A percentile compares a stretch with the other conserved stretches of the same genome.
Evolutionary conservation across 2,329 filamentous ascomycete genomes (phyloP).

Genomic region (Nemania sp.): DNA sequence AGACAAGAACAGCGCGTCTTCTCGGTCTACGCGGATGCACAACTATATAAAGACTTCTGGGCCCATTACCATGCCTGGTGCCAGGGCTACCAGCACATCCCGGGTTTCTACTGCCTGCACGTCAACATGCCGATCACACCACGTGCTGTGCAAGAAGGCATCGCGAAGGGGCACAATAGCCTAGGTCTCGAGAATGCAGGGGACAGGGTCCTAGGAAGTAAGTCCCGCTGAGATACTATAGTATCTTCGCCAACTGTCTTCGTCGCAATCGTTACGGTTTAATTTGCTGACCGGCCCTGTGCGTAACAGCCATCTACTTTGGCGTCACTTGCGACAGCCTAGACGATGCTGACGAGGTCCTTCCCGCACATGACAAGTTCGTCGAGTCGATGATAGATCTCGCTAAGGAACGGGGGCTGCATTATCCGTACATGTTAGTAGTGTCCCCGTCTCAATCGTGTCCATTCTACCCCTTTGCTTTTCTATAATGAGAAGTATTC

Average conservation of each 20-base stretch:
- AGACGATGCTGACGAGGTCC: constrained; percentile 6
- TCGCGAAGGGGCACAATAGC: constrained; percentile 9
- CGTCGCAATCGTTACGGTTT: background rate
- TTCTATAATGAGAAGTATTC: background rate
- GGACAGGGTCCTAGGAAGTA: constrained; percentile 6
- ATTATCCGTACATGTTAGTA: constrained; percentile 7
- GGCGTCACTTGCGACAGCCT: constrained; percentile 14
- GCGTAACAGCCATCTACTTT: constrained; percentile 14
- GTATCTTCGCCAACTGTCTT: background rate
- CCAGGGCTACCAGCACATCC: constrained; percentile 7
- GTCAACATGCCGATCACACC: constrained; percentile 20
- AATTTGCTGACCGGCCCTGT: background rate
- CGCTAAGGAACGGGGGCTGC: background rate
- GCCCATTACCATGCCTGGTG: constrained; percentile 6
- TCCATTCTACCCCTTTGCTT: background rate
- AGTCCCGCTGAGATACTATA: background rate
- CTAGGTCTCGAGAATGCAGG: constrained; percentile 11
- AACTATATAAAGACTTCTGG: constrained; percentile 18
- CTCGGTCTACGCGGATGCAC: constrained; percentile 8
- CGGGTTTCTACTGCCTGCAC: constrained; percentile 17
- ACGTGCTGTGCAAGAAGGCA: constrained; percentile 7
- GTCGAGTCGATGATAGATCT: constrained; percentile 8
- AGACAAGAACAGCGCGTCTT: constrained; percentile 17
- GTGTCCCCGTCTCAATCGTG: background rate
- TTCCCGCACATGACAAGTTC: constrained; percentile 14